Evolutionary conservation across 768 basidiomycete genomes (phyloP), one percentile per base, ranked within the genome.

Genomic region (Paxillus rubicundulus): DNA sequence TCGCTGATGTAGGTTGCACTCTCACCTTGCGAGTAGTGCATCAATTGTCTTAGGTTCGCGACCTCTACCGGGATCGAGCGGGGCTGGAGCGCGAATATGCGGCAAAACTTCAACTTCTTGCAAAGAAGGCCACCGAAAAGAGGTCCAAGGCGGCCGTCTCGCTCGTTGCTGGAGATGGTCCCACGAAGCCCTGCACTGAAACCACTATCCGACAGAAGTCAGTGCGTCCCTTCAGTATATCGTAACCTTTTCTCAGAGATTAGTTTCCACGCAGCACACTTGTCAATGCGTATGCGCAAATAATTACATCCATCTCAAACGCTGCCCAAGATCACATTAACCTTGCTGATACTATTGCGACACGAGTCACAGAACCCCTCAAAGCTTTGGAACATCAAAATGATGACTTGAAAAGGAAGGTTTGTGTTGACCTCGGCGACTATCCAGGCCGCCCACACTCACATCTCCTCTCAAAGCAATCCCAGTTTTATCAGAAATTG

Each of bases 71-170:
- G 39, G 86, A 85, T 46, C 79, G 85, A 41, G 82, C 73, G 9
- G 77, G 74, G 7, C 72, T 92, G 10, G 91, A 93, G 67, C 82
- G 85, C 47, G 90, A 93, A 64, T 92, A 90, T 64, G 87, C 89
- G 0, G 64, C 70, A 21, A 91, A 87, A 64, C 74, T 93, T 9
- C 84, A 86, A 61, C 67, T 74, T 14, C 67, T 93, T 30, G 76
- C 77, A 8, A 84, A 79, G 67, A 90, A 84, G 63, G 83, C 84
- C 1, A 69, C 74, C 9, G 91, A 92, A 40, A 88, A 83, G 77
- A 88, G 86, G 68, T 70, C 69, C 41, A 88, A 81, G 69, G 75
- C 75, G 50, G 79, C 80, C 52, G 62, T 73, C 1, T 62, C 70
- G 9, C 70, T 86, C 20, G 80, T 87, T 8, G 67, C 91, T 9